A percentile compares a stretch with the other conserved stretches of the same genome.
These are phyloP conservation scores for Bryoglossum gracile DNA, from an alignment of 495 filamentous ascomycete genomes.

Conservation along the genomic window DNA sequence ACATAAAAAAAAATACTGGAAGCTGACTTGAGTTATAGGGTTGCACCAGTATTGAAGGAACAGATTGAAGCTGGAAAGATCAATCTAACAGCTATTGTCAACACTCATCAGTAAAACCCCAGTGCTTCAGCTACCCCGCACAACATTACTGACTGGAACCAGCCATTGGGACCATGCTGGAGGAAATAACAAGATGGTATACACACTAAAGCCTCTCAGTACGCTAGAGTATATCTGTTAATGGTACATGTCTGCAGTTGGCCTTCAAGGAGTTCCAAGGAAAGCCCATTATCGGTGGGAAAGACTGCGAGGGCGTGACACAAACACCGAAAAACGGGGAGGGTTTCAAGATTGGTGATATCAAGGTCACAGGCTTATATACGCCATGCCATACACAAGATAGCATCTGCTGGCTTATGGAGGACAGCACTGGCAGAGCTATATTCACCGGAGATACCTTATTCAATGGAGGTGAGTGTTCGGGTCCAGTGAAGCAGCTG, in stretches of 20 bases:
- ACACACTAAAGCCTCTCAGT: slow-evolving; percentile 2
- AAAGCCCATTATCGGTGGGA: slow-evolving; percentile 73
- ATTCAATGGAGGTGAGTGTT: slow-evolving; percentile 80
- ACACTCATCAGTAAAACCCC: slow-evolving; percentile 85
- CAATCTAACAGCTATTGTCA: slow-evolving; percentile 82
- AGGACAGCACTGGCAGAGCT: slow-evolving; percentile 71
- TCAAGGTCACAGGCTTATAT: slow-evolving; percentile 81
- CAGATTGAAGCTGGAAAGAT: slow-evolving; percentile 64
- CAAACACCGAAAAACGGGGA: slow-evolving; percentile 65
- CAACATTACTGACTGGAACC: slow-evolving; percentile 4
- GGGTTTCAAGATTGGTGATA: slow-evolving; percentile 77
- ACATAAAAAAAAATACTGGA: neutral
- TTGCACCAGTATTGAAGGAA: slow-evolving; percentile 69
- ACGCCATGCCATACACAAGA: slow-evolving; percentile 98
- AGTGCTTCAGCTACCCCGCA: neutral
- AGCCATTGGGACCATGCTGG: slow-evolving; percentile 96
- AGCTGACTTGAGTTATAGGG: slow-evolving; percentile 42
- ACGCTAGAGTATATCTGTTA: neutral
- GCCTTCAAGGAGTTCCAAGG: slow-evolving; percentile 47
- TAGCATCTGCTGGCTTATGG: slow-evolving; percentile 81
- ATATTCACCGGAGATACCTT: slow-evolving; percentile 96
- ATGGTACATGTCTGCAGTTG: slow-evolving; percentile 47
- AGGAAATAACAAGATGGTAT: slow-evolving; percentile 75
- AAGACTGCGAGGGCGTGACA: slow-evolving; percentile 74
- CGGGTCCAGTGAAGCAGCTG: too few relatives aligned